phyloP scores from a whole-genome alignment of 2,329 filamentous ascomycete genomes.

The Calcarisporium arbuscula region DNA sequence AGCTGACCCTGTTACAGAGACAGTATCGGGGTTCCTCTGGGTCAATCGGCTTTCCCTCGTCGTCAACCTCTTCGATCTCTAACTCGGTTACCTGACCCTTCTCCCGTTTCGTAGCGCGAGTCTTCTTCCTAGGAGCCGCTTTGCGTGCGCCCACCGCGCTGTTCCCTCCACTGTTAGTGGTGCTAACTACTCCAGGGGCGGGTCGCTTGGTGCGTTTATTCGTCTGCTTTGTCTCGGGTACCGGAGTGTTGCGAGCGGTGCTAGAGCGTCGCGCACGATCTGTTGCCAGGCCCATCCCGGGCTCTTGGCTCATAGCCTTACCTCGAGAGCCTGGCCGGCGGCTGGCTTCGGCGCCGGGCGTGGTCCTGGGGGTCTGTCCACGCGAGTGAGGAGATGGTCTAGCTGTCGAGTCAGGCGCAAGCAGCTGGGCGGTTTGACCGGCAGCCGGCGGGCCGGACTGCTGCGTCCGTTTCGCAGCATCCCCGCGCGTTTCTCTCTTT shows the following conservation, averaged over 20 bases:
- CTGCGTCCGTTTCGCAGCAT: constrained; percentile 35
- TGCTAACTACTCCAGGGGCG: constrained; percentile 64
- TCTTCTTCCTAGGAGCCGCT: constrained; percentile 61
- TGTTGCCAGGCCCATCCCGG: constrained; percentile 39
- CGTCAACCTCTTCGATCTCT: constrained; percentile 55
- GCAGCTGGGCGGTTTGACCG: constrained; percentile 12
- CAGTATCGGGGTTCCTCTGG: constrained; percentile 73
- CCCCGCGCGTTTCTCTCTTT: constrained; percentile 40
- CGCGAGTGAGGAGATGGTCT: constrained; percentile 26
- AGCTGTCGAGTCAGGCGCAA: constrained; percentile 8
- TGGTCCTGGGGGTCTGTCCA: constrained; percentile 27
- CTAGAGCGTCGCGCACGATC: constrained; percentile 51
- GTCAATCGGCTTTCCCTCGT: constrained; percentile 65
- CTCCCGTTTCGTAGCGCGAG: constrained; percentile 41
- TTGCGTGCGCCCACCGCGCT: constrained; percentile 68
- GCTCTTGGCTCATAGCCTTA: constrained; percentile 46
- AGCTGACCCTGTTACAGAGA: constrained; percentile 72
- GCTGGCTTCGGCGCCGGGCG: constrained; percentile 26
- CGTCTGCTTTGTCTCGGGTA: constrained; percentile 37
- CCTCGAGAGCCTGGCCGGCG: constrained; percentile 48
- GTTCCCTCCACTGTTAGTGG: constrained; percentile 53
- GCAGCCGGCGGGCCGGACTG: constrained; percentile 16
- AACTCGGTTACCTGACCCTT: constrained; percentile 35
- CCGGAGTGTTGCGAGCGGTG: constrained; percentile 52
- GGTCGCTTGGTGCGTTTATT: constrained; percentile 61